Evolutionary conservation across 169 alveolate species (phyloP).

Genomic region (Plasmodium cynomolgi): DNA sequence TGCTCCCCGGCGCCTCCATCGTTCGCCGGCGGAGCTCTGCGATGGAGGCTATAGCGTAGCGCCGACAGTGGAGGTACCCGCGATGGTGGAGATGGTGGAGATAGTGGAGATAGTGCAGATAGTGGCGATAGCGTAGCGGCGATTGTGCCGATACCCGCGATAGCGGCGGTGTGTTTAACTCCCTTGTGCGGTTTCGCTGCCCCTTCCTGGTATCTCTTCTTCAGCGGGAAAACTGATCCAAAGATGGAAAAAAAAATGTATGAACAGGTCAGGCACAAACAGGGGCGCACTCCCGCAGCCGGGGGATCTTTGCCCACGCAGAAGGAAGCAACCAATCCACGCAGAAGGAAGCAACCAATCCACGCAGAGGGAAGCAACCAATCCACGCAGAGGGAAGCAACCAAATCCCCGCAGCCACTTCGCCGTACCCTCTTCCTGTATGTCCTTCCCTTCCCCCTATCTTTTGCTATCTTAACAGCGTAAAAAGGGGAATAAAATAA

Average conservation of each 20-base stretch:
- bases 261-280: not conserved
- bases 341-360: not conserved
- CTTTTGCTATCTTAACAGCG: not conserved
- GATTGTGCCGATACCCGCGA: too few species aligned
- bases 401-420: not conserved
- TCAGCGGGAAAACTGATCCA: not conserved
- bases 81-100: too few species aligned
- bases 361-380: not conserved
- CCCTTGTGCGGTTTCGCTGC: not conserved
- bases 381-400: not conserved
- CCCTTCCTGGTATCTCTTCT: not conserved
- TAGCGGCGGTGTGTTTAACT: not conserved
- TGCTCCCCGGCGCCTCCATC: not conserved
- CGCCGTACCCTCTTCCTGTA: not conserved
- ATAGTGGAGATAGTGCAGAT: too few species aligned
- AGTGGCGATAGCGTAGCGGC: too few species aligned
- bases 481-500: too few species aligned
- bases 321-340: not conserved
- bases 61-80: too few species aligned
- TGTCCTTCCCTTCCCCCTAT: not conserved
- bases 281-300: not conserved
- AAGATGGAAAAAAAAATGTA: too few species aligned
- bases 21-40: too few species aligned
- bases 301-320: not conserved
- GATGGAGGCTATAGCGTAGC: not conserved